phyloP scores from a whole-genome alignment of 2,329 filamentous ascomycete species.

The Stachybotrys chlorohalonatus region DNA sequence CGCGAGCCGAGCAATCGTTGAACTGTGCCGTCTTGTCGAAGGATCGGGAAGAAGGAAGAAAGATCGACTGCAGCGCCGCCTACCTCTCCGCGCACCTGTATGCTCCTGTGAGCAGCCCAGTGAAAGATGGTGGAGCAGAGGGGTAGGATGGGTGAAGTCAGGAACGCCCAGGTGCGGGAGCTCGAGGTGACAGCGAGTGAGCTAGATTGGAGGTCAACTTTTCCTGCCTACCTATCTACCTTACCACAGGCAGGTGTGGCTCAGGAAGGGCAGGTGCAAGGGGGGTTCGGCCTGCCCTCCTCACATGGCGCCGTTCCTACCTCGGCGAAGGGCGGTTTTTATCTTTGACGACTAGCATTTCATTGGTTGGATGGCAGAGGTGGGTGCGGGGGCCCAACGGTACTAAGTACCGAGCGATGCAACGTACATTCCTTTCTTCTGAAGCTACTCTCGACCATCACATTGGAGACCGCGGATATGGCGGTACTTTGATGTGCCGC shows the following conservation, averaged over 20 bases:
- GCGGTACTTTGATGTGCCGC: too few species aligned
- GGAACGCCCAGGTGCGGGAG: not conserved
- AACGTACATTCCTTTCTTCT: too few species aligned
- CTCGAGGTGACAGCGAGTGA: not conserved
- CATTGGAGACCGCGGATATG: too few species aligned
- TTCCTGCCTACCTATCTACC: too few species aligned
- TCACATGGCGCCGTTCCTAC: not conserved
- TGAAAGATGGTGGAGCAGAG: not conserved
- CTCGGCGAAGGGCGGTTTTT: not conserved
- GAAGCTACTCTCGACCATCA: too few species aligned
- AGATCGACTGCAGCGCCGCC: not conserved
- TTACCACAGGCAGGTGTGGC: not conserved
- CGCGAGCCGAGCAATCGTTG: not conserved
- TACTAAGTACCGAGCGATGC: too few species aligned
- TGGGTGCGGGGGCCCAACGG: not conserved
- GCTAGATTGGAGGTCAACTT: too few species aligned
- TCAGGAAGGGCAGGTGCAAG: not conserved
- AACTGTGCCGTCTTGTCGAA: not conserved
- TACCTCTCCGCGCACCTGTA: not conserved
- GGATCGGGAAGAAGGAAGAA: not conserved
- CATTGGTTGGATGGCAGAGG: not conserved
- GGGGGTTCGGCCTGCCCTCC: too few species aligned
- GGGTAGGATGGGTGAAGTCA: not conserved
- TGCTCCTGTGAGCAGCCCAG: not conserved
- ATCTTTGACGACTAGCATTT: not conserved